Base-by-base conservation (phyloP, 768 basidiomycete species). In the Tephrocybe rancida region DNA sequence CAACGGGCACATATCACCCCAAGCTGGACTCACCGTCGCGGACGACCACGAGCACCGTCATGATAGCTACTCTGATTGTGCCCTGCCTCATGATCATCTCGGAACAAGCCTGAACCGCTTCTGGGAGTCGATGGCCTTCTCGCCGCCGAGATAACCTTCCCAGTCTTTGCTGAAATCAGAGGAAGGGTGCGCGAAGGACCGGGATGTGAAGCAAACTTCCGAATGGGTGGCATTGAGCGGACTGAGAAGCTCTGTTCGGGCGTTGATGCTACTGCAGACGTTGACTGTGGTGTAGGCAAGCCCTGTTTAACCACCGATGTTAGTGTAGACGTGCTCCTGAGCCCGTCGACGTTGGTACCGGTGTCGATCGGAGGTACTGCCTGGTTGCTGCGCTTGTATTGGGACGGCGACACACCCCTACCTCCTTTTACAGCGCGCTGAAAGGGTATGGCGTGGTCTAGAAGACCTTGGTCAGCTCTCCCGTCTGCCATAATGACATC, bases 401-500 rank as follows among this genome's bases (percentile, higher is more conserved):
- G 39, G n/a, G 39, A 19, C 21, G 18, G 39, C 5, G 21, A 2
- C 19, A 5, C 18, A 8, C 19, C 5, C 19, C n/a, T 8, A 13
- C 13, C 13, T 7, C 30, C 30, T 32, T 32, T 13, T 32, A 38
- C 9, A 32, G 16, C 22, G 18, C 42, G 50, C 1, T 29, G 13
- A n/a, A 51, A 5, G 2, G 50, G 19, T 30, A 9, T 11, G 10
- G 25, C 39, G 25, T 51, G 19, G 27, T 29, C 19, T 30, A 44
- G 18, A 42, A 51, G 18, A 13, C 35, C 39, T 24, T 19, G 16
- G 19, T 22, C 39, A 7, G 19, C 13, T 18, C 41, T 51, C 21
- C 50, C 42, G 25, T 43, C 50, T 21, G 29, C 41, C 39, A 51
- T 51, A 1, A 25, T 30, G 14, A 44, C 21, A 19, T 43, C 49